Percentiles rank a stretch among this genome's conserved stretches.
phyloP scores from a whole-genome alignment of 208 protist species.

The Phytomonas francai region DNA sequence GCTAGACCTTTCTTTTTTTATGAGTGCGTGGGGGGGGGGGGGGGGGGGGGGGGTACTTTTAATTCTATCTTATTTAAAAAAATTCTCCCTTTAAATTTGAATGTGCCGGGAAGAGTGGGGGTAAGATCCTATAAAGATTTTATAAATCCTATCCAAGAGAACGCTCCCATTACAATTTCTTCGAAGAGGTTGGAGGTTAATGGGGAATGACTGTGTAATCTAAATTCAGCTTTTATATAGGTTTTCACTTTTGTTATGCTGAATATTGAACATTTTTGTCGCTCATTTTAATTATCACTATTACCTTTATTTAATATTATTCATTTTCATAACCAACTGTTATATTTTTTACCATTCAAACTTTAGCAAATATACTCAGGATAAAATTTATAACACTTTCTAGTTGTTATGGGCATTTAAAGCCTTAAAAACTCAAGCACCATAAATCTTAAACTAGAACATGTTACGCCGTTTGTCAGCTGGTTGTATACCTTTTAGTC shows the following conservation, averaged over 20 bases:
- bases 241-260: neutral
- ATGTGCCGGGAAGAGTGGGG: no score
- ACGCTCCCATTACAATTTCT: no score
- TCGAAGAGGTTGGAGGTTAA: no score
- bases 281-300: no score
- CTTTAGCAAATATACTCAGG: neutral
- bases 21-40: no score
- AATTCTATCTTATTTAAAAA: no score
- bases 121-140: no score
- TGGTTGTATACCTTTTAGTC: conserved; percentile 1
- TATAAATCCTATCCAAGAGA: no score
- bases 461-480: neutral
- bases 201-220: neutral
- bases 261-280: conserved; percentile 3
- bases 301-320: neutral
- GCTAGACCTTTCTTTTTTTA: no score
- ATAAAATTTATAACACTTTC: neutral
- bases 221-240: neutral
- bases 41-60: no score
- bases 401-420: neutral
- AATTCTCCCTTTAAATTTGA: no score
- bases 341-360: neutral
- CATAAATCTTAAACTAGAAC: neutral
- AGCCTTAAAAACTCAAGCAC: neutral
- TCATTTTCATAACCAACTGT: neutral